Evolutionary conservation across 164 flowering plant species (phyloP).

Genomic region (Chloranthus sessilifolius): DNA sequence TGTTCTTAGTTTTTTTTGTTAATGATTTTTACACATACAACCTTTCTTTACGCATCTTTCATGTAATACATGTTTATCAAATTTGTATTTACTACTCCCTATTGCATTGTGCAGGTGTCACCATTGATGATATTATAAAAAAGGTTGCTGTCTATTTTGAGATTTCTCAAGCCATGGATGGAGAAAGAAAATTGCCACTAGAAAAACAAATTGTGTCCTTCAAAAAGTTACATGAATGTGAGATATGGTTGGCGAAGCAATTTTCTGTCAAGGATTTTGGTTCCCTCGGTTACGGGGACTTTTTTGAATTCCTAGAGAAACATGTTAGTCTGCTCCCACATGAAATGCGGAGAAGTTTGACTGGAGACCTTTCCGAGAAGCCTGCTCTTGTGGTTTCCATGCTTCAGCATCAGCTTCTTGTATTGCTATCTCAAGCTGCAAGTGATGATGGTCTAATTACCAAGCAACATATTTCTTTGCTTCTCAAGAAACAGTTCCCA

Average conservation of each 20-base stretch:
- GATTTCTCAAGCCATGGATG: constrained; percentile 16
- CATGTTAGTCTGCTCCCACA: constrained; percentile 38
- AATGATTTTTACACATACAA: too few species aligned
- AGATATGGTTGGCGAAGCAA: constrained; percentile 56
- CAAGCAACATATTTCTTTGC: constrained; percentile 36
- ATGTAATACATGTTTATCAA: too few species aligned
- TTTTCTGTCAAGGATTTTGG: constrained; percentile 56
- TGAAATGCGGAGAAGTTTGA: constrained; percentile 23
- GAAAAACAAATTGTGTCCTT: constrained; percentile 26
- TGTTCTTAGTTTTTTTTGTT: too few species aligned
- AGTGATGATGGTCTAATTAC: constrained; percentile 31
- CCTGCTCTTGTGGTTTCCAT: constrained; percentile 49
- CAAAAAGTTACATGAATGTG: constrained; percentile 49
- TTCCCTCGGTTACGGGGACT: constrained; percentile 72
- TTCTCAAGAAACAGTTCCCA: constrained; percentile 76
- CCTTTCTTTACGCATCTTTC: too few species aligned
- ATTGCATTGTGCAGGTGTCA: constrained; percentile 32
- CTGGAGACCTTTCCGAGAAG: constrained; percentile 21
- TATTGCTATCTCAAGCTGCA: constrained; percentile 60
- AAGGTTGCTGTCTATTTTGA: constrained; percentile 41
- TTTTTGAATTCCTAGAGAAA: constrained; percentile 52
- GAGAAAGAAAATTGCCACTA: constrained; percentile 20
- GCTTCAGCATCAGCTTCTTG: constrained; percentile 41
- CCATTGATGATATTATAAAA: constrained; percentile 50
- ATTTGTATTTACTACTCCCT: too few species aligned